Conservation (phyloP, 768 basidiomycete genomes). For the Sutorius australiensis region DNA sequence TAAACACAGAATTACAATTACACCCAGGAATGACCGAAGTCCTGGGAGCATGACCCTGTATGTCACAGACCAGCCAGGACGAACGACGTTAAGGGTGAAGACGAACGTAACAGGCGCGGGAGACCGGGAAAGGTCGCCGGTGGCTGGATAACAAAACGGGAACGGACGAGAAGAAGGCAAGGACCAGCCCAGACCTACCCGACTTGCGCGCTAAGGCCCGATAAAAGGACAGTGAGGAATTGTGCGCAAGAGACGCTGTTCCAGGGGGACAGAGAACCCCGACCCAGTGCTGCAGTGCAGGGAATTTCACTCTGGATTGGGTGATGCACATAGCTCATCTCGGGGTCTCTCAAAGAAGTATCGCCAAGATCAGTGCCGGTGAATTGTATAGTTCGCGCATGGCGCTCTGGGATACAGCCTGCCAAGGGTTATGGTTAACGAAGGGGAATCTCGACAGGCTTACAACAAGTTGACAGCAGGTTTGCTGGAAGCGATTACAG, state of each 20-base stretch:
- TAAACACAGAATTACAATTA: conserved; percentile 1
- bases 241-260: not conserved
- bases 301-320: not conserved
- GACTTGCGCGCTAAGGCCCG: not conserved
- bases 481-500: not conserved
- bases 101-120: not conserved
- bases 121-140: not conserved
- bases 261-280: not conserved
- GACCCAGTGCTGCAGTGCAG: not conserved
- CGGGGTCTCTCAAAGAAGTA: not conserved
- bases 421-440: not conserved
- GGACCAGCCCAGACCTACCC: conserved; percentile 18
- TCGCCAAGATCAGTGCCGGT: conserved; percentile 11
- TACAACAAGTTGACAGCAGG: not conserved
- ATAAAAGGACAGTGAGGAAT: not conserved
- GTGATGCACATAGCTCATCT: not conserved
- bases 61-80: conserved; percentile 1
- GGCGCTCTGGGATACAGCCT: not conserved
- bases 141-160: not conserved
- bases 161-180: not conserved
- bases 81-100: not conserved
- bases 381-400: not conserved
- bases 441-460: not conserved
- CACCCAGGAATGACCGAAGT: conserved; percentile 2
- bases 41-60: conserved; percentile 10